Evolutionary conservation across 805 yeast genomes (phyloP), one percentile per base, ranked within the genome.

Genomic region (Jamesozyma piceae): DNA sequence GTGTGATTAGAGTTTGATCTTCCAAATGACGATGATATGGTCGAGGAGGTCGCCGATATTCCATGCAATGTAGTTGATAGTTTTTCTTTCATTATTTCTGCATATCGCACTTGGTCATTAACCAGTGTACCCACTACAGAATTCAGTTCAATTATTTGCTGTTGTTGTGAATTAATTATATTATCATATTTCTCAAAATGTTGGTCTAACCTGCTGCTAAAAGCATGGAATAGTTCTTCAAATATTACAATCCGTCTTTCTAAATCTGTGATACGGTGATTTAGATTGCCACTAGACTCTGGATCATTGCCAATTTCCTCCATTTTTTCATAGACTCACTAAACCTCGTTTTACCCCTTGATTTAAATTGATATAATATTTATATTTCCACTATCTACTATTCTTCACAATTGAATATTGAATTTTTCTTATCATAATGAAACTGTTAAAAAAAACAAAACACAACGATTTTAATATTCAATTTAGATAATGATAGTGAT

Each of bases 161-260:
- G 60, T 42, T 58, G 63, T 41, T 60, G 65, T 2, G 60, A 48
- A n/a, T 48, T 42, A 4, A 60, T 47, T 14, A 58, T 45, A 40
- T 48, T 44, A 39, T 60, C 63, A 39, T 60, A 60, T 38, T 53
- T 55, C 35, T 60, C 55, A 46, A 59, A 60, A 45, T 58, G 59
- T 24, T 55, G 58, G 37, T 60, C 65, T 39, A 60, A 40, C 22
- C 55, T 53, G 8, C 54, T 50, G 37, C 63, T 57, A 24, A 60
- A 44, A 28, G 58, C 52, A 42, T 59, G 60, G 26, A 60, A 54
- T 49, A 60, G 46, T 27, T 52, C 46, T 44, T 60, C 65, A 43
- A 57, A 57, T 53, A 58, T 49, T 2, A 48, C 43, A 3, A 59
- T 46, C 35, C 59, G 56, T 20, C 58, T 47, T 38, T 60, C 65